phyloP scores from a whole-genome alignment of 2,329 filamentous ascomycete species.

The Fusarium redolens region DNA sequence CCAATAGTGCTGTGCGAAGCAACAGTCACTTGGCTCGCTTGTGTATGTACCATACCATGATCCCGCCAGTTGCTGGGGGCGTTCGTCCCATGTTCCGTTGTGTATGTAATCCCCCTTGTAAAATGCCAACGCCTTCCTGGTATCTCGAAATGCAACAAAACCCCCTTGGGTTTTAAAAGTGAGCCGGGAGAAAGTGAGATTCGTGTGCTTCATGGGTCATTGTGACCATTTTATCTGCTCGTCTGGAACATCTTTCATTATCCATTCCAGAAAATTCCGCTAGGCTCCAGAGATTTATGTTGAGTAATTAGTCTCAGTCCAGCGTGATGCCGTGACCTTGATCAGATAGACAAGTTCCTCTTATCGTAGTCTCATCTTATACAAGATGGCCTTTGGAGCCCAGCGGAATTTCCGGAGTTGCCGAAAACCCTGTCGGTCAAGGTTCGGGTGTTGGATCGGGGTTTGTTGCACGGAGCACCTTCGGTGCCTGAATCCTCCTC shows the following conservation, averaged over 20 bases:
- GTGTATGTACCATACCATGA: constrained; percentile 38
- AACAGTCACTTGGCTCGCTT: constrained; percentile 19
- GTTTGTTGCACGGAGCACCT: constrained; percentile 72
- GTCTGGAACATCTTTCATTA: constrained; percentile 24
- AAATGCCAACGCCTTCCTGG: constrained; percentile 53
- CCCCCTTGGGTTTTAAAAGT: constrained; percentile 37
- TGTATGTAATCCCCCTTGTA: constrained; percentile 40
- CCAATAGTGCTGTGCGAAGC: constrained; percentile 33
- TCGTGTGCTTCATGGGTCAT: constrained; percentile 50
- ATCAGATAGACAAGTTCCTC: neutral
- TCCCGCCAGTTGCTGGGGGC: constrained; percentile 22
- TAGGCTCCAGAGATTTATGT: neutral
- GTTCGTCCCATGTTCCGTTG: constrained; percentile 31
- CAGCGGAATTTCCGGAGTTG: neutral
- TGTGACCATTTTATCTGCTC: constrained; percentile 40
- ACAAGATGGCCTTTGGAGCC: neutral
- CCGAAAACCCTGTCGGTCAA: constrained; percentile 5
- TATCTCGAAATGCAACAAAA: constrained; percentile 53
- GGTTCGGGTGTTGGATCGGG: constrained; percentile 61
- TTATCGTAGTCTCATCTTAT: neutral
- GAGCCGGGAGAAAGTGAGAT: constrained; percentile 41
- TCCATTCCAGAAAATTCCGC: constrained; percentile 1
- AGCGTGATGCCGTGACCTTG: neutral
- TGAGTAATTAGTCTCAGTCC: neutral
- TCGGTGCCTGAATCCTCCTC: constrained; percentile 65